Evolutionary conservation across 352 stramenopile species (phyloP).

Genomic region (Globisporangium paroecandrum): DNA sequence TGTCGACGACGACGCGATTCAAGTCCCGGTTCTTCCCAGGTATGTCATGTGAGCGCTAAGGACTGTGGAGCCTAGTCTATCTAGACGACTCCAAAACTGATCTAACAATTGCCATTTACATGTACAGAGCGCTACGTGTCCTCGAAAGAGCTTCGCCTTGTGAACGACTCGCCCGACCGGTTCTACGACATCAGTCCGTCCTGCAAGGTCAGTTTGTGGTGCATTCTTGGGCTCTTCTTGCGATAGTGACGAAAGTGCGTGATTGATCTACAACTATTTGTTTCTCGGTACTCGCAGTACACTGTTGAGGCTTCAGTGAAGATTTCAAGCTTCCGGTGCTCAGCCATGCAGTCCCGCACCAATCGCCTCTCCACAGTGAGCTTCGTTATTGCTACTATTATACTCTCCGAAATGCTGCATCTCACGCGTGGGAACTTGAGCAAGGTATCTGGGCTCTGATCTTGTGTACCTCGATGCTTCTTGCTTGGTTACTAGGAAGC

Average conservation of each 20-base stretch:
- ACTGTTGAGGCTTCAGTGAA: conserved; percentile 58
- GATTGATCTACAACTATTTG: not conserved
- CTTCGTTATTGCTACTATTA: not conserved
- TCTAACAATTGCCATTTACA: not conserved
- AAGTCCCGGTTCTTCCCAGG: conserved; percentile 68
- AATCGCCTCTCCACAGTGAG: conserved; percentile 54
- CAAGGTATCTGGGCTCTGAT: not conserved
- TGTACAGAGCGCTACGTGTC: conserved; percentile 60
- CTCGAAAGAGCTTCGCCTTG: conserved; percentile 54
- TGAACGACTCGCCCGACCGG: conserved; percentile 52
- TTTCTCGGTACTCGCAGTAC: conserved; percentile 30
- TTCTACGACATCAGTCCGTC: conserved; percentile 77
- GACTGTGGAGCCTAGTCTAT: not conserved
- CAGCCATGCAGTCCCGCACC: conserved; percentile 52
- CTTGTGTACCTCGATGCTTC: not conserved
- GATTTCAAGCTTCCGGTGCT: conserved; percentile 66
- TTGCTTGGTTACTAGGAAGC: conserved; percentile 32
- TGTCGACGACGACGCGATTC: conserved; percentile 65
- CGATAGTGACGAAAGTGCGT: not conserved
- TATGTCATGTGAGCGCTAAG: conserved; percentile 13
- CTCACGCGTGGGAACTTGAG: not conserved
- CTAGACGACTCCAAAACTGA: not conserved
- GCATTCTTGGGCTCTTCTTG: not conserved
- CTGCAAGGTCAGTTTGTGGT: conserved; percentile 34
- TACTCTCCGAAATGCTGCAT: not conserved